Conservation (phyloP, 345 rosid species). For the Crucihimalaya himalaica region DNA sequence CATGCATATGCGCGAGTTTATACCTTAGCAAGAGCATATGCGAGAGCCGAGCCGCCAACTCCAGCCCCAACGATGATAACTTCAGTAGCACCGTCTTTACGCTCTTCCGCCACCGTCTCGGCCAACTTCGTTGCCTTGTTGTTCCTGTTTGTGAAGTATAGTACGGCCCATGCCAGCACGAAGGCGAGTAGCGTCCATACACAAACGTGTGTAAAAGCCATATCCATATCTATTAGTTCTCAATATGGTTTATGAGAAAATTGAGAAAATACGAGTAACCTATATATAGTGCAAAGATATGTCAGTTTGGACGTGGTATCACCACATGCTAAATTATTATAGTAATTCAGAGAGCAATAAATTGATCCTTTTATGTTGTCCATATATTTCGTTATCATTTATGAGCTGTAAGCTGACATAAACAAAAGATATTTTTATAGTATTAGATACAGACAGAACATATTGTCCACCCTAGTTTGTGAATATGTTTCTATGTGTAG, state of each 20-base stretch:
- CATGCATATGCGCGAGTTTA: background rate
- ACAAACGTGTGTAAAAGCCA: constrained; percentile 2
- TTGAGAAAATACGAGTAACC: background rate
- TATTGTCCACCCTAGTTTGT: background rate
- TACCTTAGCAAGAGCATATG: constrained; percentile 59
- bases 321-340: background rate
- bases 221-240: background rate
- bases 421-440: background rate
- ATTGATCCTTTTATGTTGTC: background rate
- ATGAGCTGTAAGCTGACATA: background rate
- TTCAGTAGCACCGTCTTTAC: constrained; percentile 36
- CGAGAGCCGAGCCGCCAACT: constrained; percentile 66
- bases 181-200: constrained; percentile 26
- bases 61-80: constrained; percentile 70
- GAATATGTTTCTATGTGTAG: background rate
- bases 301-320: background rate
- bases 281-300: background rate
- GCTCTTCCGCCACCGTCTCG: background rate
- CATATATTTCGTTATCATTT: background rate
- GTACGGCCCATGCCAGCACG: constrained; percentile 19
- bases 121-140: constrained; percentile 12
- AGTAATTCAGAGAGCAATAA: background rate
- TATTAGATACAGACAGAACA: background rate
- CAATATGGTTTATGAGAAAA: background rate
- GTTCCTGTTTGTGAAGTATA: constrained; percentile 1